Percentiles rank a stretch among this genome's conserved stretches.
Conservation (phyloP, 139 green algal species). For the Chlamydomonas sp. region DNA sequence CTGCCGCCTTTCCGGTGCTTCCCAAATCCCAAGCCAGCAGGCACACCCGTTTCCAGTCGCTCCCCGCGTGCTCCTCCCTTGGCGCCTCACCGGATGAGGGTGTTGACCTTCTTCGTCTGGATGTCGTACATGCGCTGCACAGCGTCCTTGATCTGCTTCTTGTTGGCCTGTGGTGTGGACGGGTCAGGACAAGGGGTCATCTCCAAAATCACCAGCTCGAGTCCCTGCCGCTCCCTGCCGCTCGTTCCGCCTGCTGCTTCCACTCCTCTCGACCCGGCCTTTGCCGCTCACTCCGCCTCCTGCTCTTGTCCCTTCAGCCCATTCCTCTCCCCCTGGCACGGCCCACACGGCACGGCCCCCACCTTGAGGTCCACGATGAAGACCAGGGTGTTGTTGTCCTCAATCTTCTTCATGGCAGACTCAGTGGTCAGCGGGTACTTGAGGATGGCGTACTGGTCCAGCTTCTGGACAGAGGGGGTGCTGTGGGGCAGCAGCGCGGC, state of each 20-base stretch:
- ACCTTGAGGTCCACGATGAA: constrained; percentile 59
- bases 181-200: constrained; percentile 32
- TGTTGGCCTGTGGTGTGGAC: constrained; percentile 60
- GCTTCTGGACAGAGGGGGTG: constrained; percentile 70
- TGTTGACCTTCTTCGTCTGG: constrained; percentile 98
- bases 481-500: constrained; percentile 52
- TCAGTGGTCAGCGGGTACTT: constrained; percentile 99
- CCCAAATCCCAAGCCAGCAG: too few relatives aligned
- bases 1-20: too few relatives aligned
- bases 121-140: constrained; percentile 98
- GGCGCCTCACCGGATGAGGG: constrained; percentile 88
- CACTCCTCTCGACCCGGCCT: too few relatives aligned
- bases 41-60: background rate
- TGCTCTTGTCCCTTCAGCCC: too few relatives aligned
- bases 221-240: too few relatives aligned
- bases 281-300: too few relatives aligned
- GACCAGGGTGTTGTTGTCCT: constrained; percentile 99
- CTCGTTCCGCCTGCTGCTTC: too few relatives aligned
- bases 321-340: too few relatives aligned
- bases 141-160: constrained; percentile 96
- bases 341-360: too few relatives aligned
- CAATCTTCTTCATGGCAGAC: constrained; percentile 99
- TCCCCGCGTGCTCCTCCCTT: background rate
- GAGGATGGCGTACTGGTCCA: constrained; percentile 91
- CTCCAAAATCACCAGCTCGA: constrained; percentile 95